phyloP scores from a whole-genome alignment of 305 asterid species.

The Plantago coronopus region DNA sequence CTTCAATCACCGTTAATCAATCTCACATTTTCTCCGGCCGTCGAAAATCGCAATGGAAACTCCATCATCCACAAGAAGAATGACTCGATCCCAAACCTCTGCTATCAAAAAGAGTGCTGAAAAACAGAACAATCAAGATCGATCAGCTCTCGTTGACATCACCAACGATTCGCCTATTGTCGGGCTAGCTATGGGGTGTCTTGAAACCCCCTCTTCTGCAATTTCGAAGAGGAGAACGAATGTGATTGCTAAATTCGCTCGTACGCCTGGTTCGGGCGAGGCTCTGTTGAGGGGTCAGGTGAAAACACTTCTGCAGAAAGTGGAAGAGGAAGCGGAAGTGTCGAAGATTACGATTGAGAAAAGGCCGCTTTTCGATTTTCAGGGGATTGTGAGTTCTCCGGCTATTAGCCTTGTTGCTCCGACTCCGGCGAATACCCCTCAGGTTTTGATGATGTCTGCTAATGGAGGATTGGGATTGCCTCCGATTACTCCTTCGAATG shows the following conservation, averaged over 20 bases:
- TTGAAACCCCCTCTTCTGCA: constrained; percentile 76
- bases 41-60: constrained; percentile 58
- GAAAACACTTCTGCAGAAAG: constrained; percentile 70
- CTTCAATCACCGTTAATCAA: not conserved
- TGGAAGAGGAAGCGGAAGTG: constrained; percentile 72
- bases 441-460: constrained; percentile 32
- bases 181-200: constrained; percentile 67
- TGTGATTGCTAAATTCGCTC: constrained; percentile 17
- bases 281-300: constrained; percentile 91
- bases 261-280: constrained; percentile 88
- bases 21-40: constrained; percentile 8
- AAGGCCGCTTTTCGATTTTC: constrained; percentile 40
- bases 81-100: constrained; percentile 63
- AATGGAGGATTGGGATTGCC: constrained; percentile 26
- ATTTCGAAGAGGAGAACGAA: constrained; percentile 54
- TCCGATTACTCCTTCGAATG: constrained; percentile 32
- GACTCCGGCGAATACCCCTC: constrained; percentile 88
- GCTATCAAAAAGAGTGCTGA: constrained; percentile 30
- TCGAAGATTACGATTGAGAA: constrained; percentile 38
- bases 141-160: constrained; percentile 67
- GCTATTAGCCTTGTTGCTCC: constrained; percentile 51
- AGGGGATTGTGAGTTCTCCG: constrained; percentile 49
- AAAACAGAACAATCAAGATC: constrained; percentile 45
- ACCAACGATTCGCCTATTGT: constrained; percentile 93
- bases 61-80: constrained; percentile 71